These are phyloP conservation scores for Penicillium sp. DNA, from an alignment of 2,329 filamentous ascomycete species.

Conservation along the genomic window DNA sequence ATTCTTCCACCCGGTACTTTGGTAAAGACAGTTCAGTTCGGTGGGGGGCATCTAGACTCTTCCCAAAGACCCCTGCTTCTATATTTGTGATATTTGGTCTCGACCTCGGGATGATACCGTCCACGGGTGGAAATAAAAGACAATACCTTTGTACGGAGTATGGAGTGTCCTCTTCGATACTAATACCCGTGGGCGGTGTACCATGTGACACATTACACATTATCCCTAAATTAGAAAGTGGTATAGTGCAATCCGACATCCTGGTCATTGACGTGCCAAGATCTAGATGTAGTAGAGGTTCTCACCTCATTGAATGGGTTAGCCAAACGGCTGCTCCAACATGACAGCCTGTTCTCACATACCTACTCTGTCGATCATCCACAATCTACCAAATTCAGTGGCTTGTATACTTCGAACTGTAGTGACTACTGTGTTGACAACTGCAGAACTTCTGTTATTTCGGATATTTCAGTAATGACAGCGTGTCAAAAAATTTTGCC, in stretches of 20 bases:
- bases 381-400: not conserved
- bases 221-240: not conserved
- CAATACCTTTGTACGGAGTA: not conserved
- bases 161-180: not conserved
- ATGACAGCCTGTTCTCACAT: not conserved
- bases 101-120: not conserved
- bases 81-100: not conserved
- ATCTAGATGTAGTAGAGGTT: not conserved
- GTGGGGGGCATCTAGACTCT: not conserved
- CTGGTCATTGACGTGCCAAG: conserved; percentile 8
- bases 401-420: not conserved
- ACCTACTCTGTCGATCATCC: not conserved
- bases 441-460: not conserved
- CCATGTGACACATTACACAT: not conserved
- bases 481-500: not conserved
- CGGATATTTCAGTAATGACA: not conserved
- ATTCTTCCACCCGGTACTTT: conserved; percentile 2
- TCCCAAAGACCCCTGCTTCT: not conserved
- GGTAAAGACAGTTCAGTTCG: not conserved
- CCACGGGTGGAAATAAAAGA: not conserved
- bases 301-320: not conserved
- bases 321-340: not conserved
- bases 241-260: not conserved
- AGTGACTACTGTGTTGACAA: too few relatives aligned
- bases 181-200: too few relatives aligned